Evolutionary conservation across 129 eudicot species (phyloP), one percentile per base, ranked within the genome.

Genomic region (Centella asiatica): DNA sequence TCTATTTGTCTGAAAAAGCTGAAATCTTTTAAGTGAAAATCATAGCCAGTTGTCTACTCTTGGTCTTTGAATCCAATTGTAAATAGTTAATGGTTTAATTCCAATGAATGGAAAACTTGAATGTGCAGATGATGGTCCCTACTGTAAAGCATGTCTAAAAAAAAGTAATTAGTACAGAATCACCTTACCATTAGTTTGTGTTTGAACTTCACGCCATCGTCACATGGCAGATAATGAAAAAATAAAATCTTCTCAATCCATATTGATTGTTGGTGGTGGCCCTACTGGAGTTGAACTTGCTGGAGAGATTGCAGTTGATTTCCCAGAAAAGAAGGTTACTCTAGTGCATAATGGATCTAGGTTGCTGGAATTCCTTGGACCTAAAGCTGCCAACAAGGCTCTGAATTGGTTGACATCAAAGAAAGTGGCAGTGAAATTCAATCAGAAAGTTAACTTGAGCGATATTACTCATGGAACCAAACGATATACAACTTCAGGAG

Each of bases 221-320:
- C 19, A 25, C 44, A 56, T 69, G 64, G 66, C 90, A 89, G 97
- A 89, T 36, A 74, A 85, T 63, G 82, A 76, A 55, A 74, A 82
- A 72, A 82, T 89, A 57, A 82, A 76, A 85, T 73, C 80, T 4
- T 89, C 97, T 29, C 57, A 56, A 39, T 89, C 97, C 13, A 66
- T 89, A 50, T 49, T 89, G 78, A 85, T 89, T 6, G 76, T 89
- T 29, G 97, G 97, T 63, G 97, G 97, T 15, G 97, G 97, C 4
- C 97, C 97, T 1, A 85, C 90, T 34, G 97, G 97, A 13, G 95
- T 89, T 37, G 97, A 89, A 71, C 90, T 89, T 29, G 95, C 95
- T 31, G 90, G 83, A 44, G 97, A 89, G 76, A 80, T 89, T 55
- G 90, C 95, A 7, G 79, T 78, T 19, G 95, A 85, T 76, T 89